Evolutionary conservation across 106 monocot species (phyloP).

Genomic region (Platanthera guangdongensis): DNA sequence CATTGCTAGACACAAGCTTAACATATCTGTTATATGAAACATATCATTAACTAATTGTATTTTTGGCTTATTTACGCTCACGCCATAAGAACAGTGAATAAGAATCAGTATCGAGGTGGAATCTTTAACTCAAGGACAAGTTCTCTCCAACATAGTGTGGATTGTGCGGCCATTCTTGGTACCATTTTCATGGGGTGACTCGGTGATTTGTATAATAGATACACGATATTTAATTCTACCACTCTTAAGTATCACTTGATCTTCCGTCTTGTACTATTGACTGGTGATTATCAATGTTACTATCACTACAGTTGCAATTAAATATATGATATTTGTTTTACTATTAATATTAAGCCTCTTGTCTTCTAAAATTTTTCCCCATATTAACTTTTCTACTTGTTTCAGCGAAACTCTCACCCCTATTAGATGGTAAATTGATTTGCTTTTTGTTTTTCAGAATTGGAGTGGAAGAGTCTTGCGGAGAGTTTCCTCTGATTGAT

Average conservation of each 20-base stretch:
- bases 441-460: constrained; percentile 30
- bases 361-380: background rate
- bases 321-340: background rate
- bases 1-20: too few species aligned
- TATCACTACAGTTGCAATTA: background rate
- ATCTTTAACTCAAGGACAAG: too few species aligned
- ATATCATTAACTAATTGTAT: too few species aligned
- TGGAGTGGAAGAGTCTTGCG: constrained; percentile 75
- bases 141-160: too few species aligned
- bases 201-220: background rate
- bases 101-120: too few species aligned
- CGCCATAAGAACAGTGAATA: too few species aligned
- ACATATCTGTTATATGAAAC: too few species aligned
- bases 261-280: background rate
- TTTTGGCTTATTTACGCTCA: too few species aligned
- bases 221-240: background rate
- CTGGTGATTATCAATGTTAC: background rate
- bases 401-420: background rate
- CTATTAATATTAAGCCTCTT: background rate
- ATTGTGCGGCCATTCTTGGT: too few species aligned
- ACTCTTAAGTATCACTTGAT: background rate
- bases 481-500: constrained; percentile 78
- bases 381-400: background rate
- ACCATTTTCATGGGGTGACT: too few species aligned
- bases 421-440: background rate